Evolutionary conservation across 2,329 filamentous ascomycete species (phyloP), one percentile per base, ranked within the genome.

Genomic region (Rugonectria rugulosa): DNA sequence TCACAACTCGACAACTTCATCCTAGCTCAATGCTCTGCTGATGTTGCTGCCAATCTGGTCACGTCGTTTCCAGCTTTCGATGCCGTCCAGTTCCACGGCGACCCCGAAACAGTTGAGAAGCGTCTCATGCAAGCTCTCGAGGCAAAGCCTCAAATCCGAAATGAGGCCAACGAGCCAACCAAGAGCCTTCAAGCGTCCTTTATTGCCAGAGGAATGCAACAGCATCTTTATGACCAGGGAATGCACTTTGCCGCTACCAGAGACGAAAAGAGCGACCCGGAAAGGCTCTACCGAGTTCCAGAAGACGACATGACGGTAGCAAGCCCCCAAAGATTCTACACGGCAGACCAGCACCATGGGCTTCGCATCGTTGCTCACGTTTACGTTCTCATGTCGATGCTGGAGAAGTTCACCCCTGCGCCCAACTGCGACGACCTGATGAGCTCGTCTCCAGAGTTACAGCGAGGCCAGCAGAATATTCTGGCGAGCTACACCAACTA

Each of bases 401-500:
- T 94, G 34, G 86, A 87, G 65, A 81, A 80, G 41, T 76, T 89
- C 14, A 80, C 65, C 24, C 54, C 56, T n/a, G 55, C 45, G 4
- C 59, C 66, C 11, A 59, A 57, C 15, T 62, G 56, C 10, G 47
- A 55, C 4, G 49, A 53, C 7, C 47, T 56, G 15, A 21, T 47
- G n/a, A 46, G 52, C 17, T 57, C 57, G 6, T 57, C 59, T 15
- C 44, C 60, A 8, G 65, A 66, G 17, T 65, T 65, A 49, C 73
- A 75, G 27, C 76, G 79, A 46, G 81, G 81, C 14, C 83, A 88
- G 61, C 89, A 96, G 67, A 91, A 90, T 66, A 86, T 94, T 41
- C 79, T 97, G 47, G 86, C 89, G 1, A 88, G 86, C 4, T 98
- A 98, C 70, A 89, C 96, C 51, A 89, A 90, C 65, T 88, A 90